Conservation (phyloP, 2,329 filamentous ascomycete species). For the Neopestalotiopsis clavispora region DNA sequence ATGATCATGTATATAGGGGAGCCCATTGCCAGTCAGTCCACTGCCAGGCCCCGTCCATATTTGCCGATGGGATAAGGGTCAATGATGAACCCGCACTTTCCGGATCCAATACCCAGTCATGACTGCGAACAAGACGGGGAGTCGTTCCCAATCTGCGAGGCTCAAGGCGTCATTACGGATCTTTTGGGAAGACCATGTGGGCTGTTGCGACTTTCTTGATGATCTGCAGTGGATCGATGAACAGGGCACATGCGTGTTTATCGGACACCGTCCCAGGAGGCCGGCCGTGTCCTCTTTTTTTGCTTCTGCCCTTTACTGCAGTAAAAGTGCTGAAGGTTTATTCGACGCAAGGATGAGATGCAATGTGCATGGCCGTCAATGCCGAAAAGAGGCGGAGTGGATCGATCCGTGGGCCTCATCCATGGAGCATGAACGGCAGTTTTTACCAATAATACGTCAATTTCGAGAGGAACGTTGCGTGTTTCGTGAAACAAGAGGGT, state of each 20-base stretch:
- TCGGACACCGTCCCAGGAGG: not conserved
- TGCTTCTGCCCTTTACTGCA: not conserved
- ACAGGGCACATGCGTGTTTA: conserved; percentile 7
- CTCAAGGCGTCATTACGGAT: conserved; percentile 11
- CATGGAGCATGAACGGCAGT: not conserved
- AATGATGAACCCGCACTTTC: not conserved
- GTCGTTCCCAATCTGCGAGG: not conserved
- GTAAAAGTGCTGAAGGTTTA: not conserved
- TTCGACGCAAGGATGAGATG: not conserved
- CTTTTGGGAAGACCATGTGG: not conserved
- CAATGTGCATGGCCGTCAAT: not conserved
- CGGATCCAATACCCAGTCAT: not conserved
- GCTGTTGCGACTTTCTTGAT: not conserved
- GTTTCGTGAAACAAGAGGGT: conserved; percentile 1
- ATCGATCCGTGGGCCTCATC: not conserved
- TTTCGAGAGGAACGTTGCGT: not conserved
- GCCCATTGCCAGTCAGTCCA: not conserved
- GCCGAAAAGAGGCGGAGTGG: not conserved
- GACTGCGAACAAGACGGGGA: not conserved
- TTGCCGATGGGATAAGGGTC: not conserved
- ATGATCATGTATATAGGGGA: not conserved
- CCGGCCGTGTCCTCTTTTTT: not conserved
- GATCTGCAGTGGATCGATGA: conserved; percentile 2
- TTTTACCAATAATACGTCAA: not conserved
- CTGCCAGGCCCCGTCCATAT: not conserved